Percentiles rank a stretch among this genome's conserved stretches.
These are phyloP conservation scores for Lipomyces anomalus DNA, from an alignment of 805 yeast species.

Conservation along the genomic window DNA sequence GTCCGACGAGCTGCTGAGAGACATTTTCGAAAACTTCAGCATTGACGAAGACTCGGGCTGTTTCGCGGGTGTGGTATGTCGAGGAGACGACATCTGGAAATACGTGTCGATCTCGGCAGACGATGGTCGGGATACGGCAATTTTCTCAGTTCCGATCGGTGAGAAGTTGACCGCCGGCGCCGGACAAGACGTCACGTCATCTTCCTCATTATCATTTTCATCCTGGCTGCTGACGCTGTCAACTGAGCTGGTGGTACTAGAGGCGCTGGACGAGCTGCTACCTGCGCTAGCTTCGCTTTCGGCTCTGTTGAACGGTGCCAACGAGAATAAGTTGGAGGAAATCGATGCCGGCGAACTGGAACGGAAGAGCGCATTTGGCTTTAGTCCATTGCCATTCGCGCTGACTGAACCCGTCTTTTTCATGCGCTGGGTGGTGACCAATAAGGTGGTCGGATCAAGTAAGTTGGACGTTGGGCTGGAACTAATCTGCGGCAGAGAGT, in stretches of 20 bases:
- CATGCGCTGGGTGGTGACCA: too few species aligned
- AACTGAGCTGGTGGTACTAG: background rate
- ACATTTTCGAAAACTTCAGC: too few species aligned
- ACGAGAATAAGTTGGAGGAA: background rate
- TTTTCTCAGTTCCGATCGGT: conserved; percentile 21
- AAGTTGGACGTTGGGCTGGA: too few species aligned
- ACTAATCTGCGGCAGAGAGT: too few species aligned
- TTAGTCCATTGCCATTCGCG: too few species aligned
- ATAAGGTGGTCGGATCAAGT: too few species aligned
- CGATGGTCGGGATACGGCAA: conserved; percentile 9
- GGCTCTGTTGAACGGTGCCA: background rate
- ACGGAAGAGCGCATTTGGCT: background rate
- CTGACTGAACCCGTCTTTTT: too few species aligned
- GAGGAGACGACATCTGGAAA: background rate
- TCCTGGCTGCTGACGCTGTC: background rate
- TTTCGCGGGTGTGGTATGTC: too few species aligned
- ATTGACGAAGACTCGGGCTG: too few species aligned
- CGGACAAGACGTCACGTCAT: too few species aligned
- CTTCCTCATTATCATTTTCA: background rate
- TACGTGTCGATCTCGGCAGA: conserved; percentile 7
- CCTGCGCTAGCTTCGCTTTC: background rate
- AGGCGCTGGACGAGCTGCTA: background rate
- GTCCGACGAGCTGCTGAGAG: conserved; percentile 2
- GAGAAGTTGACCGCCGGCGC: too few species aligned
- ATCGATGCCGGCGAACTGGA: conserved; percentile 1